A percentile compares a stretch with the other conserved stretches of the same genome.
These are phyloP conservation scores for Ilyonectria destructans DNA, from an alignment of 2,329 filamentous ascomycete genomes.

Conservation along the genomic window DNA sequence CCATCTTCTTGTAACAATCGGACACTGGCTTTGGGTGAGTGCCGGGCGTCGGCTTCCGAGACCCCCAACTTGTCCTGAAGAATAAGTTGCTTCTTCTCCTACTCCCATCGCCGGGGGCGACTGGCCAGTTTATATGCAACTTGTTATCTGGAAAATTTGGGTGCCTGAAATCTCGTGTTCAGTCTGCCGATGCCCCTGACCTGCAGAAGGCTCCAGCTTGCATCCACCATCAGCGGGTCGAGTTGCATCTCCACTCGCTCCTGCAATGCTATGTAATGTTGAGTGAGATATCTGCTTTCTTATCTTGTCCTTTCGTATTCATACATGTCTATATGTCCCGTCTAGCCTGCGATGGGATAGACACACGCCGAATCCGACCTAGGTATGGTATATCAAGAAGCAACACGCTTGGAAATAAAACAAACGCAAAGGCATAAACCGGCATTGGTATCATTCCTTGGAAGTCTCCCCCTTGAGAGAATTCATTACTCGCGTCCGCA, in stretches of 20 bases:
- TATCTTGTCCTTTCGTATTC: slow-evolving; percentile 8
- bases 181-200: slow-evolving; percentile 1
- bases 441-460: slow-evolving; percentile 42
- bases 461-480: slow-evolving; percentile 46
- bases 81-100: not conserved
- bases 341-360: slow-evolving; percentile 17
- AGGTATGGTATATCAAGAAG: slow-evolving; percentile 23
- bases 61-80: slow-evolving; percentile 27
- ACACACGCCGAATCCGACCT: slow-evolving; percentile 13
- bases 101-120: not conserved
- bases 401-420: slow-evolving; percentile 17
- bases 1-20: not conserved
- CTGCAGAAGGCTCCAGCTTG: slow-evolving; percentile 5
- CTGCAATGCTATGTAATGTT: not conserved
- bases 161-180: slow-evolving; percentile 15
- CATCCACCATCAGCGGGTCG: not conserved
- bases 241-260: slow-evolving; percentile 8
- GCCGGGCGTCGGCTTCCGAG: slow-evolving; percentile 26
- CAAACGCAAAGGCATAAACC: slow-evolving; percentile 25
- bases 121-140: not conserved
- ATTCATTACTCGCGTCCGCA: slow-evolving; percentile 63
- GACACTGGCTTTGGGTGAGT: slow-evolving; percentile 7
- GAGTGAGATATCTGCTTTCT: slow-evolving; percentile 2
- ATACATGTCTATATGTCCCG: slow-evolving; percentile 13
- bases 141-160: not conserved